A percentile compares a stretch with the other conserved stretches of the same genome.
These are phyloP conservation scores for button mushroom (Agaricus bisporus) DNA, from an alignment of 768 basidiomycete species.

Conservation along the genomic window DNA sequence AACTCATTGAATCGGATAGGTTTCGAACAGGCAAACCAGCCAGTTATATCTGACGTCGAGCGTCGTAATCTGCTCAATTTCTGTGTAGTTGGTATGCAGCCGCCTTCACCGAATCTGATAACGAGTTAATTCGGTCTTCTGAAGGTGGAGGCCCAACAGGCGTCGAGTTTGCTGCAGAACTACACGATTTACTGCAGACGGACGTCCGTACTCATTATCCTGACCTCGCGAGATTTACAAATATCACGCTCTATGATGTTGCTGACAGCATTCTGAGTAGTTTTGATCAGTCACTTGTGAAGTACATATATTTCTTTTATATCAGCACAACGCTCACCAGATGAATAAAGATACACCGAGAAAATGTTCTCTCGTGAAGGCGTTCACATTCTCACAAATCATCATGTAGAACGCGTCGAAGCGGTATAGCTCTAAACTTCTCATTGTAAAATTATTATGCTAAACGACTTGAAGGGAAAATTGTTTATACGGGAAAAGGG, in stretches of 20 bases:
- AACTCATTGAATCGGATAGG: slow-evolving; percentile 28
- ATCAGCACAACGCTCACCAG: neutral
- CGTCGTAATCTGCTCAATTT: slow-evolving; percentile 76
- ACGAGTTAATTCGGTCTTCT: neutral
- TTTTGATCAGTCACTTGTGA: slow-evolving; percentile 64
- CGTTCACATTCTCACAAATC: slow-evolving; percentile 63
- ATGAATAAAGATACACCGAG: slow-evolving; percentile 50
- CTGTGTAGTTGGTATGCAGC: slow-evolving; percentile 68
- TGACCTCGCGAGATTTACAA: slow-evolving; percentile 51
- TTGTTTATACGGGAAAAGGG: slow-evolving; percentile 68
- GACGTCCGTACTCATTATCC: slow-evolving; percentile 64
- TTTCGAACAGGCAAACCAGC: slow-evolving; percentile 85
- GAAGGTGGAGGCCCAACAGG: slow-evolving; percentile 74
- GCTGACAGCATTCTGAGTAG: slow-evolving; percentile 68
- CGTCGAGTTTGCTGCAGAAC: slow-evolving; percentile 79
- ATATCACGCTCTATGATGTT: slow-evolving; percentile 79
- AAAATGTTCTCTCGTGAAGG: slow-evolving; percentile 70
- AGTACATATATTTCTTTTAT: slow-evolving; percentile 29
- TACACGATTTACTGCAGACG: slow-evolving; percentile 68
- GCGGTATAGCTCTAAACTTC: slow-evolving; percentile 28
- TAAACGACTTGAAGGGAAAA: slow-evolving; percentile 37
- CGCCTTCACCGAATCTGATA: neutral
- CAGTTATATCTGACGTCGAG: slow-evolving; percentile 67
- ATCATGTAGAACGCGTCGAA: slow-evolving; percentile 68
- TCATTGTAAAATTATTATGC: neutral